Percentiles rank a stretch among this genome's conserved stretches.
phyloP scores from a whole-genome alignment of 306 rosid species.

The Delonix regia region DNA sequence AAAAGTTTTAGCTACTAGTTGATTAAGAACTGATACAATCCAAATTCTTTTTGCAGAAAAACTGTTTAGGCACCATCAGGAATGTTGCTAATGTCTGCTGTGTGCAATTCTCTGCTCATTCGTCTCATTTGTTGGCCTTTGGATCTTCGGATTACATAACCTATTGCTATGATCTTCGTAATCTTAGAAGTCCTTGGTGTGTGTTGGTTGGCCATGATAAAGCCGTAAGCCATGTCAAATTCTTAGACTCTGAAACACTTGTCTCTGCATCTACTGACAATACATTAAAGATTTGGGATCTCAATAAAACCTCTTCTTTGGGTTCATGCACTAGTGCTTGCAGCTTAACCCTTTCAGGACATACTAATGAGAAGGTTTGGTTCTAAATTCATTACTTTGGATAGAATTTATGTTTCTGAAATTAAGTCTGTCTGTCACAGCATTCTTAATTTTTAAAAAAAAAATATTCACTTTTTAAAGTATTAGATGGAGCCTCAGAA shows the following conservation, averaged over 20 bases:
- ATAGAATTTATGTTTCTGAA: slow-evolving; percentile 14
- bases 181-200: slow-evolving; percentile 86
- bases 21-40: slow-evolving; percentile 39
- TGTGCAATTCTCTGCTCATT: slow-evolving; percentile 90
- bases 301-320: slow-evolving; percentile 59
- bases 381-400: slow-evolving; percentile 22
- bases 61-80: slow-evolving; percentile 74
- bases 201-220: slow-evolving; percentile 75
- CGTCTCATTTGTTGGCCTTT: slow-evolving; percentile 76
- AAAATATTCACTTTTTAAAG: background rate
- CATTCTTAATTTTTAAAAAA: background rate
- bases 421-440: background rate
- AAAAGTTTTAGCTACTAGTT: slow-evolving; percentile 5
- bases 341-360: slow-evolving; percentile 78
- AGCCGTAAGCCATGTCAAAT: slow-evolving; percentile 78
- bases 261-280: slow-evolving; percentile 95
- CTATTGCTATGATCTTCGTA: slow-evolving; percentile 94
- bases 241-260: slow-evolving; percentile 80
- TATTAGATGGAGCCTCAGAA: slow-evolving; percentile 24
- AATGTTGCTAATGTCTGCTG: slow-evolving; percentile 91
- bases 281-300: slow-evolving; percentile 95
- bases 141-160: slow-evolving; percentile 87
- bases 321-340: slow-evolving; percentile 74
- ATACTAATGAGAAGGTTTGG: slow-evolving; percentile 88
- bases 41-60: slow-evolving; percentile 57